These are phyloP conservation scores for Bipolaris cookei DNA, from an alignment of 2,329 filamentous ascomycete genomes.

Conservation along the genomic window DNA sequence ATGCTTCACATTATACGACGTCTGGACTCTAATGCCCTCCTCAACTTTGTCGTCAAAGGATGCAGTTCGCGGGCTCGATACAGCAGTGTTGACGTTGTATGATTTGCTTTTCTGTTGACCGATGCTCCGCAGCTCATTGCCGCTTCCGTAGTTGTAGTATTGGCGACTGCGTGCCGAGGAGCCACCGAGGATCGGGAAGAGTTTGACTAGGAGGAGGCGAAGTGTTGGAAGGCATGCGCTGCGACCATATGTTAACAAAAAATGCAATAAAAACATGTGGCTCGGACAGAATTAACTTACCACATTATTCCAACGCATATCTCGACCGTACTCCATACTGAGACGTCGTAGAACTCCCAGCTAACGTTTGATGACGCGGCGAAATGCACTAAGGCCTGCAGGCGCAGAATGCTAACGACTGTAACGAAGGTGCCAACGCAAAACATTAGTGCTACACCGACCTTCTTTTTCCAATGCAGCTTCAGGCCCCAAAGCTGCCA, in stretches of 20 bases:
- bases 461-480: conserved; percentile 48
- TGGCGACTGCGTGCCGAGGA: conserved; percentile 36
- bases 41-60: conserved; percentile 11
- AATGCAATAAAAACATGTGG: neutral
- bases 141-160: conserved; percentile 37
- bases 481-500: conserved; percentile 44
- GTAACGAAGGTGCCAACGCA: conserved; percentile 51
- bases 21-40: conserved; percentile 29
- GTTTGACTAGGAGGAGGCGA: conserved; percentile 46
- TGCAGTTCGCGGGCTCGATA: conserved; percentile 4
- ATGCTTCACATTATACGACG: conserved; percentile 26
- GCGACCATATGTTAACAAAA: neutral
- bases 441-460: conserved; percentile 50
- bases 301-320: conserved; percentile 53
- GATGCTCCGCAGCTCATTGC: conserved; percentile 27
- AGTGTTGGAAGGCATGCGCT: conserved; percentile 53
- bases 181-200: conserved; percentile 47
- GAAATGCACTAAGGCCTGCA: conserved; percentile 53
- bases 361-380: conserved; percentile 50
- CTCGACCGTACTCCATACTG: conserved; percentile 53
- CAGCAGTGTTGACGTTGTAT: conserved; percentile 12
- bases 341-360: conserved; percentile 51
- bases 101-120: conserved; percentile 16
- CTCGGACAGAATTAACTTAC: conserved; percentile 9
- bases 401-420: conserved; percentile 53